phyloP scores from a whole-genome alignment of 345 rosid species.

The Isatis tinctoria region DNA sequence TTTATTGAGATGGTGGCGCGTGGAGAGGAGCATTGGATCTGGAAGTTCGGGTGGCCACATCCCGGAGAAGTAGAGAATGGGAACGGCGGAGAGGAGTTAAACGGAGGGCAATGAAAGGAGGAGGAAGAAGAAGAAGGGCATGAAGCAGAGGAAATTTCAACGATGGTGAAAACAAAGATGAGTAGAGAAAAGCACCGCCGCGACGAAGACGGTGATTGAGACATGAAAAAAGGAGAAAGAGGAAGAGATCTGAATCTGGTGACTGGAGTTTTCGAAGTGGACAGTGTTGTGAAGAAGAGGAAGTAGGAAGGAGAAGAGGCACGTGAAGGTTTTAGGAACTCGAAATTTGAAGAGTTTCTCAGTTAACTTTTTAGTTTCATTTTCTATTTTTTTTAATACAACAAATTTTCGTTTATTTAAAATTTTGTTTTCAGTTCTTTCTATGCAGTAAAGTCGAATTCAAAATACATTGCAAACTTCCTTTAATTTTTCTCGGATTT shows the following conservation, averaged over 20 bases:
- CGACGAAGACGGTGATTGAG: conserved; percentile 9
- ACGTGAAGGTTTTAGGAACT: conserved; percentile 28
- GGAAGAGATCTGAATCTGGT: conserved; percentile 18
- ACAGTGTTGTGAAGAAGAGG: conserved; percentile 14
- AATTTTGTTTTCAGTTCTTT: neutral
- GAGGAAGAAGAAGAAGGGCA: conserved; percentile 27
- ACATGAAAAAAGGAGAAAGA: conserved; percentile 18
- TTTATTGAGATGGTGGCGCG: conserved; percentile 60
- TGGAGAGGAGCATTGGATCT: conserved; percentile 60
- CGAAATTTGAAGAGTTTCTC: conserved; percentile 7
- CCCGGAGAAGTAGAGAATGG: conserved; percentile 76
- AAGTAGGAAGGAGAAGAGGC: conserved; percentile 21
- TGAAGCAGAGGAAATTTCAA: conserved; percentile 8
- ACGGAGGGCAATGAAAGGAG: conserved; percentile 60
- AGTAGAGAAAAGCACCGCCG: conserved; percentile 7
- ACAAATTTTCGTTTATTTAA: neutral
- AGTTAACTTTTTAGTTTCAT: neutral
- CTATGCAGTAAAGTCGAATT: neutral
- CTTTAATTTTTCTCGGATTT: neutral
- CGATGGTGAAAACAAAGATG: conserved; percentile 19
- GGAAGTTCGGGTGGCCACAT: conserved; percentile 81
- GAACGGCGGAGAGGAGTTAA: conserved; percentile 52
- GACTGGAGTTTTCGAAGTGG: conserved; percentile 13
- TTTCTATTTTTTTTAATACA: neutral
- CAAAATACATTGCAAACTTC: neutral